A percentile compares a stretch with the other conserved stretches of the same genome.
These are phyloP conservation scores for Phaeosphaeria sp. DNA, from an alignment of 2,329 filamentous ascomycete genomes.

Conservation along the genomic window DNA sequence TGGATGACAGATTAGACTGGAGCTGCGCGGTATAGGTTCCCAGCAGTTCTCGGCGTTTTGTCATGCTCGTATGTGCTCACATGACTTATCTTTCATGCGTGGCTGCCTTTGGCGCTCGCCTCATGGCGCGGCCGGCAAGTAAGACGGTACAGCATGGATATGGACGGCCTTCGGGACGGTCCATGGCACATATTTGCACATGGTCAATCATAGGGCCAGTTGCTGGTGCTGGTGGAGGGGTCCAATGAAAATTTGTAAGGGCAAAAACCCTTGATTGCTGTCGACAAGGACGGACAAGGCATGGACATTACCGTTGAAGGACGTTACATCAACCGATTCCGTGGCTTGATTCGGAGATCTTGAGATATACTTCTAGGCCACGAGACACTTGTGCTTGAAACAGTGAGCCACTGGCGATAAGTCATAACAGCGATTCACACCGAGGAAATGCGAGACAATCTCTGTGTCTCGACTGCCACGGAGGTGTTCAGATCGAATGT, in stretches of 20 bases:
- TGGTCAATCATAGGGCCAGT: background rate
- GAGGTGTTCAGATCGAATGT: background rate
- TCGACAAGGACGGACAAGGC: background rate
- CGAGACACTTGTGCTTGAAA: background rate
- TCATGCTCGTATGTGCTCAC: background rate
- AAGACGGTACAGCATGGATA: background rate
- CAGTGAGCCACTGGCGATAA: background rate
- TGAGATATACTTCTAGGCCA: background rate
- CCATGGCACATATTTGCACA: background rate
- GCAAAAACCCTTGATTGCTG: background rate
- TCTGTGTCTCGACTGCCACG: background rate
- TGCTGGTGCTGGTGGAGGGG: background rate
- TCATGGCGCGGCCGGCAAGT: background rate
- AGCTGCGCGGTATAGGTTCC: background rate
- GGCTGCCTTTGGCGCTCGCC: background rate
- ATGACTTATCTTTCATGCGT: background rate
- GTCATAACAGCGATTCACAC: background rate
- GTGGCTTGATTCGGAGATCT: background rate
- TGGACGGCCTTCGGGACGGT: conserved; percentile 2
- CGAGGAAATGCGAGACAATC: background rate
- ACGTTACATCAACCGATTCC: background rate
- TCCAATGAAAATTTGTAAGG: background rate
- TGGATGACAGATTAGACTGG: background rate
- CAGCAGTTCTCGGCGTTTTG: background rate
- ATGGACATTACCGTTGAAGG: background rate